phyloP scores from a whole-genome alignment of 2,329 filamentous ascomycete species.

The Neocucurbitaria cava region DNA sequence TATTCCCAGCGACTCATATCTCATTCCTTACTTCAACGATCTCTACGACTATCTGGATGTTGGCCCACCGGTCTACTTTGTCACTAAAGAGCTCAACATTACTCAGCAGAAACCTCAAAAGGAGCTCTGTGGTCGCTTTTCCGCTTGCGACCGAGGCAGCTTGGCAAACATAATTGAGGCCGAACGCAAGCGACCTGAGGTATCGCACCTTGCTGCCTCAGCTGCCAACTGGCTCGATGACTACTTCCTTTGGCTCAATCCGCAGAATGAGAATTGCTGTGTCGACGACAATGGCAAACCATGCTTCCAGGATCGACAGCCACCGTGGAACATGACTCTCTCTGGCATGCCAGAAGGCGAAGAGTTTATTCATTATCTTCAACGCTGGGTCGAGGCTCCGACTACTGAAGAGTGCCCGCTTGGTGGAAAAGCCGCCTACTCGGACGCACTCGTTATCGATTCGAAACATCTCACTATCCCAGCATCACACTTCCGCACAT shows the following conservation, averaged over 20 bases:
- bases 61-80: constrained; percentile 95
- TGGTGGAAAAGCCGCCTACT: constrained; percentile 86
- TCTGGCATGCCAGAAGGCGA: constrained; percentile 88
- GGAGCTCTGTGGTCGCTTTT: constrained; percentile 88
- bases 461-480: constrained; percentile 69
- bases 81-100: constrained; percentile 80
- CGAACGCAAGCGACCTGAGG: constrained; percentile 85
- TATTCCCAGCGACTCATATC: constrained; percentile 89
- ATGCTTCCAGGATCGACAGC: constrained; percentile 80
- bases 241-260: constrained; percentile 96
- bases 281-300: constrained; percentile 67
- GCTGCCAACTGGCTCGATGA: constrained; percentile 97
- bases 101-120: constrained; percentile 79
- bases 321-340: constrained; percentile 88
- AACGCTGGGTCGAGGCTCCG: constrained; percentile 81
- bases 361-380: constrained; percentile 88
- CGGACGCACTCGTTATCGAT: constrained; percentile 82
- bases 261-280: constrained; percentile 71
- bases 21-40: constrained; percentile 97
- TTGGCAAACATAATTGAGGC: constrained; percentile 91
- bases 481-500: constrained; percentile 90
- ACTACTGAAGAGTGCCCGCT: constrained; percentile 86
- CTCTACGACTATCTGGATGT: constrained; percentile 90
- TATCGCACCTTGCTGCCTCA: constrained; percentile 87
- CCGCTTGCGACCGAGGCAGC: constrained; percentile 83